Conservation (phyloP, 371 early-diverging fungal genomes). For the Rhizopus microsporus region DNA sequence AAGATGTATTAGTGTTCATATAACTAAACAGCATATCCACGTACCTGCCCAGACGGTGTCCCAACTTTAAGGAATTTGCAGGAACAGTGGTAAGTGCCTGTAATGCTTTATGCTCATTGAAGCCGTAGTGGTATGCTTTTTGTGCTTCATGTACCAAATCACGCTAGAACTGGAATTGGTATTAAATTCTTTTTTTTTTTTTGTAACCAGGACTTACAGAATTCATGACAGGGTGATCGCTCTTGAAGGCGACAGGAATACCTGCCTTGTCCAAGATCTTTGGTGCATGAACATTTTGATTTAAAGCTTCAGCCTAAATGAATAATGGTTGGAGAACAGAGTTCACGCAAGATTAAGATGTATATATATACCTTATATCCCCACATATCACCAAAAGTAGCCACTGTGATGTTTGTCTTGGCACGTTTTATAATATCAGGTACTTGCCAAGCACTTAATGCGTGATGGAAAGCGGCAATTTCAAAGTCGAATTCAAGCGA, state of each 20-base stretch:
- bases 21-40: not conserved
- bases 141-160: conserved; percentile 77
- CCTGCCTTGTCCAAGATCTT: conserved; percentile 69
- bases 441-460: conserved; percentile 65
- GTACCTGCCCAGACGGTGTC: conserved; percentile 68
- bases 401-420: conserved; percentile 66
- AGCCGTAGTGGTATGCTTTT: conserved; percentile 78
- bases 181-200: not conserved
- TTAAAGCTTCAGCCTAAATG: conserved; percentile 66
- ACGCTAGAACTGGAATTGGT: conserved; percentile 33
- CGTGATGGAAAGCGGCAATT: conserved; percentile 72
- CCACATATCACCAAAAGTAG: conserved; percentile 69
- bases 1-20: not conserved
- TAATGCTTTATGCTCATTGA: conserved; percentile 63
- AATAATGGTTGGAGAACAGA: conserved; percentile 2
- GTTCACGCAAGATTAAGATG: not conserved
- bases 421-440: conserved; percentile 53
- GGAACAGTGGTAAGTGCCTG: conserved; percentile 75
- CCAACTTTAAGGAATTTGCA: conserved; percentile 70
- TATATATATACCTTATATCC: conserved; percentile 44
- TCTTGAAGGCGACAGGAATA: conserved; percentile 79
- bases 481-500: conserved; percentile 64
- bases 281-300: conserved; percentile 66
- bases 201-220: conserved; percentile 37
- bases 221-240: conserved; percentile 82